Conservation (phyloP, 1,139 yeast species). For the Suhomyces wounanorum region DNA sequence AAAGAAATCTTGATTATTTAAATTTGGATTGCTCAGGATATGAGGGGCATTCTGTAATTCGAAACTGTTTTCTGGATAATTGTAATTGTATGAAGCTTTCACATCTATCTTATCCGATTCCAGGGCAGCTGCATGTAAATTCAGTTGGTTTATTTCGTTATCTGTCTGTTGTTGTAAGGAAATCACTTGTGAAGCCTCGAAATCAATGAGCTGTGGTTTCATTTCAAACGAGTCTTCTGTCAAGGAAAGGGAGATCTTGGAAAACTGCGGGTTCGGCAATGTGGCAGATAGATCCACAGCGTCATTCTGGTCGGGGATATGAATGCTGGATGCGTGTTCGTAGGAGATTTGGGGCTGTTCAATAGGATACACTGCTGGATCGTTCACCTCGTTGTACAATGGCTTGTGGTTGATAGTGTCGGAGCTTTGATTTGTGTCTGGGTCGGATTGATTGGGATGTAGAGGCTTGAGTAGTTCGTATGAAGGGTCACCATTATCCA, state of each 20-base stretch:
- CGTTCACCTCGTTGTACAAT: slow-evolving; percentile 9
- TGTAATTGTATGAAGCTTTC: background rate
- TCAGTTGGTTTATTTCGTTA: slow-evolving; percentile 5
- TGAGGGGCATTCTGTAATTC: slow-evolving; percentile 1
- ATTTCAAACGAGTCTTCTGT: slow-evolving; percentile 19
- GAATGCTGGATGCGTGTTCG: slow-evolving; percentile 4
- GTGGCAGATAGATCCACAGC: background rate
- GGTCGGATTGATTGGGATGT: background rate
- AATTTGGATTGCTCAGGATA: slow-evolving; percentile 1
- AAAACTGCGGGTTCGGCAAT: slow-evolving; percentile 10
- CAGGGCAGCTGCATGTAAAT: background rate
- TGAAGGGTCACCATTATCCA: background rate
- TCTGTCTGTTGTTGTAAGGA: slow-evolving; percentile 2
- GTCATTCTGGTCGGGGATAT: slow-evolving; percentile 1
- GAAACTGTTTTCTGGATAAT: background rate
- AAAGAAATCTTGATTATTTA: slow-evolving; percentile 3
- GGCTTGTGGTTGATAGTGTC: slow-evolving; percentile 12
- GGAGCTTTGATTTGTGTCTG: background rate
- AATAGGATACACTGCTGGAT: slow-evolving; percentile 8
- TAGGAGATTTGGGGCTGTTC: slow-evolving; percentile 1
- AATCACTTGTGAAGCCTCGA: slow-evolving; percentile 8
- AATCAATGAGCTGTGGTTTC: slow-evolving; percentile 17
- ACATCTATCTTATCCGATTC: background rate
- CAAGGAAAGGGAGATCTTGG: slow-evolving; percentile 20
- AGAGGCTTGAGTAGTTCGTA: background rate